Evolutionary conservation across 345 rosid species (phyloP), one percentile per base, ranked within the genome.

Genomic region (Murraya koenigii): DNA sequence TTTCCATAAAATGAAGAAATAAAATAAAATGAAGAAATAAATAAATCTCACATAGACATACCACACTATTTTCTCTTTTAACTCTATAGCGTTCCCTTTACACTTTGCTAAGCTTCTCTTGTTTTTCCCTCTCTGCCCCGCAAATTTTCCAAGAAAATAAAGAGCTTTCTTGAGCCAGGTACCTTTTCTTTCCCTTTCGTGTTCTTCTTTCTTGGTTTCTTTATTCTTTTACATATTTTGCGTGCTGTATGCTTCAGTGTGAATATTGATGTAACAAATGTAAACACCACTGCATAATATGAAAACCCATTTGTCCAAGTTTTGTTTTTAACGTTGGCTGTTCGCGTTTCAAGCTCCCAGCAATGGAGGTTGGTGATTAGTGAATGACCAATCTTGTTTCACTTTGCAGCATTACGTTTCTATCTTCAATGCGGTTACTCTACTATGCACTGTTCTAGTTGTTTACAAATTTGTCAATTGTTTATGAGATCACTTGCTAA

Each of bases 281-380:
- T 55, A 22, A 28, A 6, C 71, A 80, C 78, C 82, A 75, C 69
- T 61, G 78, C 80, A 47, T 75, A 63, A 80, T 81, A 78, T 83
- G 80, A 84, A 80, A 79, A 68, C 84, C 85, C 85, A 77, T 80
- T 79, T 87, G 65, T 76, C 49, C 84, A 78, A 76, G 75, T 72
- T 73, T 68, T 72, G 78, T 83, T 71, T 84, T 82, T 65, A 63
- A 88, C 85, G 86, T 84, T 80, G 75, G 66, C 38, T 77, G 68
- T 79, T 52, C n/a, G 77, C 79, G 80, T 86, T 84, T 69, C 80
- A 47, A 77, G 84, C 75, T 65, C 38, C 70, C 77, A 63, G 2
- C 60, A 44, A 77, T 54, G 80, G 84, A 75, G 84, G 87, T 82
- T 68, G 44, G 80, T 74, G 76, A 23, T 35, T 52, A 23, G 32